These are phyloP conservation scores for Phytophthora pinifolia DNA, from an alignment of 352 stramenopile genomes.

Conservation along the genomic window DNA sequence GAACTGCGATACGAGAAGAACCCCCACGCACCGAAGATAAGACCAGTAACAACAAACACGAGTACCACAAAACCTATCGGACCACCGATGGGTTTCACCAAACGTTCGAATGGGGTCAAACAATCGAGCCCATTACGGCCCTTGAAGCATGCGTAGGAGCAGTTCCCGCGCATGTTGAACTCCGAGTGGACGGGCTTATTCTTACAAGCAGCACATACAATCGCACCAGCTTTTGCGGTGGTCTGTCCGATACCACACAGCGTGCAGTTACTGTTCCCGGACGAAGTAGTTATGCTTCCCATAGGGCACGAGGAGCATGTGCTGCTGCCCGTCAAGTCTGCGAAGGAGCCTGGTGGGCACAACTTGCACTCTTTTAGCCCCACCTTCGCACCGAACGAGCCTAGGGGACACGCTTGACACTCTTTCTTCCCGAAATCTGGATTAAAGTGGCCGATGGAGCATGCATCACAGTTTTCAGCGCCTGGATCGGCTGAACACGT, in stretches of 20 bases:
- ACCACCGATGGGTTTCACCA: constrained; percentile 80
- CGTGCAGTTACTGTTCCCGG: constrained; percentile 59
- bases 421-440: constrained; percentile 65
- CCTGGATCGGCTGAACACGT: constrained; percentile 54
- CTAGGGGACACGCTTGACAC: constrained; percentile 61
- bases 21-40: constrained; percentile 69
- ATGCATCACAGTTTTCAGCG: constrained; percentile 49
- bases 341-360: constrained; percentile 62
- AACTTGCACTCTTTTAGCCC: constrained; percentile 58
- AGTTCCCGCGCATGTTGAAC: constrained; percentile 82
- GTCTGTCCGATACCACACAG: constrained; percentile 79
- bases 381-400: constrained; percentile 45
- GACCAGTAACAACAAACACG: constrained; percentile 47
- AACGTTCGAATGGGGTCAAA: constrained; percentile 80
- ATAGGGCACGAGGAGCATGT: constrained; percentile 56
- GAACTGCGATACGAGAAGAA: constrained; percentile 67
- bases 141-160: constrained; percentile 81
- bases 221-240: constrained; percentile 49
- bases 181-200: constrained; percentile 66
- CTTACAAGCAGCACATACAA: constrained; percentile 49
- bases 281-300: constrained; percentile 53
- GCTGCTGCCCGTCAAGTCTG: constrained; percentile 40
- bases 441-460: constrained; percentile 61
- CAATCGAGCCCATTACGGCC: constrained; percentile 77
- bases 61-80: constrained; percentile 74